Evolutionary conservation across 768 basidiomycete species (phyloP), one percentile per base, ranked within the genome.

Genomic region (Amanita muscaria): DNA sequence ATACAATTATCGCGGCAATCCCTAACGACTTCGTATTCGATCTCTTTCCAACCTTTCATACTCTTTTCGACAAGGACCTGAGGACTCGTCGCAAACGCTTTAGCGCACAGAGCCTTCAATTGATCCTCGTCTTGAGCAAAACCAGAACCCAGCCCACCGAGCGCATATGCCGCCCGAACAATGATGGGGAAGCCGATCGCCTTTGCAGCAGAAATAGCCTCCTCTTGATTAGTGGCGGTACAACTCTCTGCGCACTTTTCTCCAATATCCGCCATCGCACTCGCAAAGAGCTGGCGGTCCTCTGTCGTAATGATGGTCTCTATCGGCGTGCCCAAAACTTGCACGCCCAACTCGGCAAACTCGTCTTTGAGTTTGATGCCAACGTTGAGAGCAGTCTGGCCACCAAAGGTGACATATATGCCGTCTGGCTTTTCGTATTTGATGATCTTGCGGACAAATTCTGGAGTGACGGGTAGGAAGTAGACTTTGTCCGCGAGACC

Each of bases 1-100:
- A 98, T 98, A 60, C 94, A 98, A 61, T 99, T 99, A 60, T 98
- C 89, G 50, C 88, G 75, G 68, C 92, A 97, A 64, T 99, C 94
- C 48, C 94, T 76, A 9, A 98, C 94, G 40, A 99, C 94, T 60
- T 99, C 94, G 55, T 99, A 99, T 68, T 99, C 94, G 53, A 99
- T 94, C 71, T 99, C 94, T 67, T 99, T 98, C 94, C 94, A 99
- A 2, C 94, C 94, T 67, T 98, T 98, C 94, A 98, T 98, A 56
- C 88, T 92, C 74, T 82, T 93, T 73, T 99, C 96, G 12, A 99
- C 91, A n/a, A 99, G 73, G 0, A 99, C 93, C 65, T 98, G 96
- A 34, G 94, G 92, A 55, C 89, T 92, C 11, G 91, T 97, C 35
- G 94, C 93, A 58, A 99, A 98, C 8, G 96, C 94, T 68, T 93